Conservation (phyloP, 148 eudicot species). For the Chenopodium berlandieri region DNA sequence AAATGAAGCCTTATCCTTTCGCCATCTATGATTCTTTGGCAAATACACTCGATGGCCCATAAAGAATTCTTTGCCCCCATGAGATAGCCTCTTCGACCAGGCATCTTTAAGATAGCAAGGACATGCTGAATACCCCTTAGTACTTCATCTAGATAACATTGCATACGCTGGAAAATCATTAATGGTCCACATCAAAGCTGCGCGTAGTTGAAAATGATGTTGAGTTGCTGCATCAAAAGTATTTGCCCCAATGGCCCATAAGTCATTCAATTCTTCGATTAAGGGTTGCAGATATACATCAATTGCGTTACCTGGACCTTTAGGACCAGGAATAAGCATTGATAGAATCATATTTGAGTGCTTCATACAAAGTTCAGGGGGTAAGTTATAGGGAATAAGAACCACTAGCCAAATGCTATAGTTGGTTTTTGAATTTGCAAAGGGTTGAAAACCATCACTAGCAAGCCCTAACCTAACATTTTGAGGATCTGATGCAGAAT, state of each 20-base stretch:
- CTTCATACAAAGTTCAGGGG: no score
- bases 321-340: neutral
- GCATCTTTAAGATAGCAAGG: slow-evolving; percentile 1
- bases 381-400: no score
- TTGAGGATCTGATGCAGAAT: no score
- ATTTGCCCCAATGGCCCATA: neutral
- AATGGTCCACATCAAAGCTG: neutral
- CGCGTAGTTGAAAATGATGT: slow-evolving; percentile 1
- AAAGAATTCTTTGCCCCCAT: neutral
- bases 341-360: neutral
- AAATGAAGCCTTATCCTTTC: neutral
- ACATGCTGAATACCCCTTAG: slow-evolving; percentile 17
- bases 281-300: neutral
- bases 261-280: neutral
- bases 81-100: neutral
- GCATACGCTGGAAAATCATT: slow-evolving; percentile 11
- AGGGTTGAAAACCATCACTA: no score
- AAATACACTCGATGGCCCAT: slow-evolving; percentile 9
- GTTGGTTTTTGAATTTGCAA: no score
- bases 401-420: no score
- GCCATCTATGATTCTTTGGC: neutral
- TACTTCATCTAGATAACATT: slow-evolving; percentile 8
- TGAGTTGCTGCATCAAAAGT: neutral
- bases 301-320: neutral
- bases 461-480: no score